Evolutionary conservation across 139 green algal genomes (phyloP).

Genomic region (Marvania coccoides): DNA sequence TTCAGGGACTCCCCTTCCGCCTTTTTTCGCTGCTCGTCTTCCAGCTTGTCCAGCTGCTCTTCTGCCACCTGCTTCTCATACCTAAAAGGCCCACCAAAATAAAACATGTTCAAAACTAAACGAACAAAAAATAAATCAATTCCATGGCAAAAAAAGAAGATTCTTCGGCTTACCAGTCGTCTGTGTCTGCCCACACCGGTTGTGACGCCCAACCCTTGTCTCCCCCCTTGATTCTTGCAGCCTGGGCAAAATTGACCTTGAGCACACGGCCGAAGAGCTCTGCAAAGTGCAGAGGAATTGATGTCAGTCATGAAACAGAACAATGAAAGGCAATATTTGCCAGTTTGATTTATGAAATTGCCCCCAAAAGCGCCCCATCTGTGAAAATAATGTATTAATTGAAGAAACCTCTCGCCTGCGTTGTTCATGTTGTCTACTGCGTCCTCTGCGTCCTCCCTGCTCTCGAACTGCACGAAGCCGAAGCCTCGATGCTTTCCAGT

Average conservation of each 20-base stretch:
- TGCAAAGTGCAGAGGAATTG: neutral
- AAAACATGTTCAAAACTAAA: neutral
- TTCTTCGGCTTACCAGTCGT: slow-evolving; percentile 44
- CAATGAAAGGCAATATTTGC: neutral
- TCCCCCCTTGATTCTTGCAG: slow-evolving; percentile 88
- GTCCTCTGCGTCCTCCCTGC: slow-evolving; percentile 78
- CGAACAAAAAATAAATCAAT: neutral
- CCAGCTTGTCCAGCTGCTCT: slow-evolving; percentile 24
- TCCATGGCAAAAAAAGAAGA: too few relatives aligned
- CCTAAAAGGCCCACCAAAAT: neutral
- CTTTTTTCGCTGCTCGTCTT: slow-evolving; percentile 33
- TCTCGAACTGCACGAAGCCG: slow-evolving; percentile 91
- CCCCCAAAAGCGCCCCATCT: too few relatives aligned
- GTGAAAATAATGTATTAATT: neutral
- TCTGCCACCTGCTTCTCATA: slow-evolving; percentile 17
- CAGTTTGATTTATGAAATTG: too few relatives aligned
- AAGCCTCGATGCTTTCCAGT: slow-evolving; percentile 82
- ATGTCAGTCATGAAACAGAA: neutral
- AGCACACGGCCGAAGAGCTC: slow-evolving; percentile 62
- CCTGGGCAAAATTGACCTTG: slow-evolving; percentile 82
- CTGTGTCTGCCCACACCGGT: slow-evolving; percentile 63
- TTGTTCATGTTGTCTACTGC: slow-evolving; percentile 99
- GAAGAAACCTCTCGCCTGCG: slow-evolving; percentile 33
- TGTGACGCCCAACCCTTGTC: slow-evolving; percentile 73
- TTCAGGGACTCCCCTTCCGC: slow-evolving; percentile 15